These are phyloP conservation scores for Pythium grandisporangium DNA, from an alignment of 352 stramenopile species.

Conservation along the genomic window DNA sequence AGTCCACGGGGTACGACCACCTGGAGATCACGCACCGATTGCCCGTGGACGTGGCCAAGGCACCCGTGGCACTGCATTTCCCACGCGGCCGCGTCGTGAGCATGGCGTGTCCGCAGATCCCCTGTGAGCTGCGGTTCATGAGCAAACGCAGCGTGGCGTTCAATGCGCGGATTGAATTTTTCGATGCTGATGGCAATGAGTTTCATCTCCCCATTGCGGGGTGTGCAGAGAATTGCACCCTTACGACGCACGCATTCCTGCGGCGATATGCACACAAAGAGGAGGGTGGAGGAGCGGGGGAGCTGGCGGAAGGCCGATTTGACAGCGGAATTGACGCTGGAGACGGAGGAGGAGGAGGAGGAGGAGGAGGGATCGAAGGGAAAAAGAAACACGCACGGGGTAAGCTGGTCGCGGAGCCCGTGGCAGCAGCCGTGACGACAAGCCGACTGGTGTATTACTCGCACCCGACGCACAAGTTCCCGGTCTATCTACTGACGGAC, in stretches of 20 bases:
- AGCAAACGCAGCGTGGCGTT: constrained; percentile 87
- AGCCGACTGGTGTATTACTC: constrained; percentile 24
- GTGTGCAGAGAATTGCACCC: constrained; percentile 87
- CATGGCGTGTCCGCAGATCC: constrained; percentile 68
- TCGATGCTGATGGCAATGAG: constrained; percentile 82
- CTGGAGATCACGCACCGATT: constrained; percentile 83
- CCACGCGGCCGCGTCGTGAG: constrained; percentile 84
- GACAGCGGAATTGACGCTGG: too few species aligned
- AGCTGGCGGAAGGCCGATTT: constrained; percentile 7
- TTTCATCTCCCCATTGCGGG: constrained; percentile 84
- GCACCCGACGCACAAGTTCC: constrained; percentile 36
- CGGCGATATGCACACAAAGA: constrained; percentile 22
- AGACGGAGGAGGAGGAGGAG: too few species aligned
- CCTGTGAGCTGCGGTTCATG: constrained; percentile 78
- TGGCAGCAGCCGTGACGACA: too few species aligned
- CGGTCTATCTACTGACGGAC: constrained; percentile 43
- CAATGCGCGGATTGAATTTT: constrained; percentile 88
- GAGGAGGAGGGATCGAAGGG: too few species aligned
- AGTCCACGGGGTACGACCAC: constrained; percentile 88
- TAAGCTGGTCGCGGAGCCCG: too few species aligned
- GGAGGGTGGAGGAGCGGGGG: too few species aligned
- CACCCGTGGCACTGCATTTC: constrained; percentile 83
- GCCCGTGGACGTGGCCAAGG: constrained; percentile 60
- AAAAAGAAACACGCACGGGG: too few species aligned
- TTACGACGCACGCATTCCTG: constrained; percentile 88